A percentile compares a stretch with the other conserved stretches of the same genome.
phyloP scores from a whole-genome alignment of 2,329 filamentous ascomycete genomes.

The Cucurbitaria berberidis region DNA sequence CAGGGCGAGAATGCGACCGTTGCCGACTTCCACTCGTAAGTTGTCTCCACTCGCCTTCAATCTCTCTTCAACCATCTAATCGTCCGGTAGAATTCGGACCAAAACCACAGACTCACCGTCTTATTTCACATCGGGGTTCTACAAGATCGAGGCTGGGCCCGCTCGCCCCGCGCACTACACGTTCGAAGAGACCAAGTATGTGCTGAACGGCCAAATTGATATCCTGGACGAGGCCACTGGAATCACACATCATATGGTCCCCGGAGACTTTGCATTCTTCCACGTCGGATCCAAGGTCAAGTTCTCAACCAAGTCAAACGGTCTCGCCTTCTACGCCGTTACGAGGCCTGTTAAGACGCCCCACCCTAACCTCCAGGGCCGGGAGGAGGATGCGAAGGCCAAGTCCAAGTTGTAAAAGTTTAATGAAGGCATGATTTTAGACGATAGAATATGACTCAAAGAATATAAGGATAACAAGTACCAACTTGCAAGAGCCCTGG shows the following conservation, averaged over 20 bases:
- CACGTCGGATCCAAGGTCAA: slow-evolving; percentile 30
- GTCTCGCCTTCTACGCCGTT: slow-evolving; percentile 31
- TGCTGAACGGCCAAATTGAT: slow-evolving; percentile 33
- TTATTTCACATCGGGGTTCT: slow-evolving; percentile 35
- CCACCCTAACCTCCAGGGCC: slow-evolving; percentile 25
- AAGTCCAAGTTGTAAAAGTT: slow-evolving; percentile 15
- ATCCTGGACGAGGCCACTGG: slow-evolving; percentile 34
- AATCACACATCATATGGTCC: slow-evolving; percentile 30
- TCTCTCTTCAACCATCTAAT: background rate
- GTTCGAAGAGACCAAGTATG: slow-evolving; percentile 36
- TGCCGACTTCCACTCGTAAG: slow-evolving; percentile 35
- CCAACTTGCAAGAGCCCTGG: too few relatives aligned
- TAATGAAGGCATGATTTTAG: background rate
- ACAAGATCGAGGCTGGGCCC: slow-evolving; percentile 32
- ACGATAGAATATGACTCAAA: background rate
- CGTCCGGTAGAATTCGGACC: slow-evolving; percentile 20
- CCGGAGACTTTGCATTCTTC: slow-evolving; percentile 37
- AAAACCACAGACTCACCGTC: slow-evolving; percentile 26
- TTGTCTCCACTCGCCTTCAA: background rate
- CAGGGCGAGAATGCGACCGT: slow-evolving; percentile 31
- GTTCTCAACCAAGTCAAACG: slow-evolving; percentile 30
- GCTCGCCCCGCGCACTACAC: slow-evolving; percentile 25
- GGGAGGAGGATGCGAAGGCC: slow-evolving; percentile 23
- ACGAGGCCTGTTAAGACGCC: slow-evolving; percentile 27
- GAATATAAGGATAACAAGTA: too few relatives aligned